Evolutionary conservation across 2,329 filamentous ascomycete genomes (phyloP), one percentile per base, ranked within the genome.

Genomic region (Penicillium brasilianum): DNA sequence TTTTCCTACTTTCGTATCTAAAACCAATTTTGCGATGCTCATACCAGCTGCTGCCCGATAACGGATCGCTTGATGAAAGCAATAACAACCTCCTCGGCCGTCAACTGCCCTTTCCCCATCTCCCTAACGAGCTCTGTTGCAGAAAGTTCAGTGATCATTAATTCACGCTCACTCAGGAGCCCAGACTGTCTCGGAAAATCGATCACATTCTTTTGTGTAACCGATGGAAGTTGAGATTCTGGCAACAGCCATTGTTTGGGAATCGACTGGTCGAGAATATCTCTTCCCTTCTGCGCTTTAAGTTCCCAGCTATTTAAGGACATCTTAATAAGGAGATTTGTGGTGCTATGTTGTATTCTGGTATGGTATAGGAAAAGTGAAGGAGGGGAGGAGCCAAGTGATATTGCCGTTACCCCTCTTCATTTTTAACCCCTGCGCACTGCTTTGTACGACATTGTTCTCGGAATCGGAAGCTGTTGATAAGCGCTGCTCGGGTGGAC

Each of bases 81-180:
- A 25, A 71, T 55, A 0, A 76, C 69, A 7, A 74, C 72, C 34
- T 75, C 74, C 51, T 76, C 73, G 0, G 73, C 73, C 13, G 60
- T 73, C 22, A 75, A 49, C 11, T 57, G 62, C 4, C 72, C 73
- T 1, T 64, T 49, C 1, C 66, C 66, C 72, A 76, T 76, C 13
- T 67, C 66, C 0, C 36, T 36, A 9, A 75, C 71, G 10, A 76
- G 65, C 16, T 60, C 59, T 0, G 71, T 74, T 7, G 74, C 74
- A 4, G 74, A 73, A 58, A 67, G 67, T 44, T 85, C 82, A 0
- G 85, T 87, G 59, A 87, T 85, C 3, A 67, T 63, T 8, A 87
- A 72, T 64, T 87, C 85, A 10, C 76, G 68, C 11, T 76, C 64
- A 9, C 69, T 80, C 32, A 87, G 72, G 3, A 87, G 67, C 0